These are phyloP conservation scores for Sporothrix mexicana DNA, from an alignment of 2,329 filamentous ascomycete species.

Conservation along the genomic window DNA sequence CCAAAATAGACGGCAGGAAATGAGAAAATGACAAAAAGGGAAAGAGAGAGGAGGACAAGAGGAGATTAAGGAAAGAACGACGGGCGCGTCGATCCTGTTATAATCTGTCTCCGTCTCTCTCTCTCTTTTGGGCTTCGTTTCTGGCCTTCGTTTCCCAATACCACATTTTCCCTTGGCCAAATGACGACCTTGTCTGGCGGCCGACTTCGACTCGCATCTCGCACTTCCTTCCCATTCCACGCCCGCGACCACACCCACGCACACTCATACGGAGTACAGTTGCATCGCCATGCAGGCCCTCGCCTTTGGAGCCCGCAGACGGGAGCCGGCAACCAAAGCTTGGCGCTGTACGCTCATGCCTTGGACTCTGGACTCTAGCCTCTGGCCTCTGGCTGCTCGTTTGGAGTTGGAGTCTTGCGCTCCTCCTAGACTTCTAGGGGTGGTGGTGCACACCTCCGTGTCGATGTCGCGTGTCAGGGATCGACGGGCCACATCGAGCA, in stretches of 20 bases:
- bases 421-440: slow-evolving; percentile 27
- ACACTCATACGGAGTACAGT: neutral
- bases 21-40: slow-evolving; percentile 9
- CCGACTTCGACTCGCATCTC: slow-evolving; percentile 10
- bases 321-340: slow-evolving; percentile 31
- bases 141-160: neutral
- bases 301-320: slow-evolving; percentile 28
- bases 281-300: slow-evolving; percentile 2
- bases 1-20: neutral
- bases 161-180: slow-evolving; percentile 9
- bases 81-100: slow-evolving; percentile 26
- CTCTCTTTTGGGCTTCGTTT: neutral
- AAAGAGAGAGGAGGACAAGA: slow-evolving; percentile 20
- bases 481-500: slow-evolving; percentile 27
- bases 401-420: neutral
- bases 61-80: slow-evolving; percentile 12
- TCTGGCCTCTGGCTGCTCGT: neutral
- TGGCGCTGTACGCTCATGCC: slow-evolving; percentile 29
- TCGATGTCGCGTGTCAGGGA: slow-evolving; percentile 32
- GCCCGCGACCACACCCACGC: neutral
- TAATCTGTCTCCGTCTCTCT: slow-evolving; percentile 15
- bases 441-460: neutral
- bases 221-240: neutral
- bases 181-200: slow-evolving; percentile 14
- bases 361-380: neutral